These are phyloP conservation scores for Chalciporus sphaerocephalus DNA, from an alignment of 768 basidiomycete species.

Conservation along the genomic window DNA sequence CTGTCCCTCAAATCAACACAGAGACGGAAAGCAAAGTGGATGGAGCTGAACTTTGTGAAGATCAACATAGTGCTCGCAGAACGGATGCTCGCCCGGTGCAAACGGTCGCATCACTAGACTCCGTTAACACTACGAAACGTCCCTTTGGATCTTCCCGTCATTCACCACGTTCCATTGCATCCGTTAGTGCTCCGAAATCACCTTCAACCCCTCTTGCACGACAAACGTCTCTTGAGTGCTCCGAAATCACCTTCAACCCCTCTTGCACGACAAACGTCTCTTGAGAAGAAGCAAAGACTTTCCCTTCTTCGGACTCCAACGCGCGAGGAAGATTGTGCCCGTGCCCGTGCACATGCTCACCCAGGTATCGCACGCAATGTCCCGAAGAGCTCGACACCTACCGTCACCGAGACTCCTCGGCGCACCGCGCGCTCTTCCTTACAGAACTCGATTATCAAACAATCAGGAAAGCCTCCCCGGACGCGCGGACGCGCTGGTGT, in stretches of 20 bases:
- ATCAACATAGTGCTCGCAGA: not conserved
- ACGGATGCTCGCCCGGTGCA: not conserved
- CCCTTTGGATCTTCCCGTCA: conserved; percentile 22
- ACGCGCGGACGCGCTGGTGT: conserved; percentile 28
- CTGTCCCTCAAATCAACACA: conserved; percentile 7
- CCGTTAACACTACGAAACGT: conserved; percentile 23
- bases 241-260: conserved; percentile 3
- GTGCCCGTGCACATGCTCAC: not conserved
- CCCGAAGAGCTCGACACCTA: conserved; percentile 6
- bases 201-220: conserved; percentile 2
- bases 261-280: not conserved
- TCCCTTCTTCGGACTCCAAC: conserved; percentile 4
- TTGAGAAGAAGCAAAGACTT: conserved; percentile 4
- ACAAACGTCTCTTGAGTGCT: too few species aligned
- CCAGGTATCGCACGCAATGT: not conserved
- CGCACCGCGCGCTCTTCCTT: conserved; percentile 15
- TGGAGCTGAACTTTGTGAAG: not conserved
- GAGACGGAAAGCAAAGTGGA: conserved; percentile 5
- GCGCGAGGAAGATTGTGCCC: conserved; percentile 13
- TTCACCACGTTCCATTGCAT: conserved; percentile 11
- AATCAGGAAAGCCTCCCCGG: conserved; percentile 28
- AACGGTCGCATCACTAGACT: conserved; percentile 19
- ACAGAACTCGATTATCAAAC: conserved; percentile 13
- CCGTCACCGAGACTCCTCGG: conserved; percentile 22
- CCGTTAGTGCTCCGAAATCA: not conserved